phyloP scores from a whole-genome alignment of 768 basidiomycete species.

The Auriscalpium microsporum region DNA sequence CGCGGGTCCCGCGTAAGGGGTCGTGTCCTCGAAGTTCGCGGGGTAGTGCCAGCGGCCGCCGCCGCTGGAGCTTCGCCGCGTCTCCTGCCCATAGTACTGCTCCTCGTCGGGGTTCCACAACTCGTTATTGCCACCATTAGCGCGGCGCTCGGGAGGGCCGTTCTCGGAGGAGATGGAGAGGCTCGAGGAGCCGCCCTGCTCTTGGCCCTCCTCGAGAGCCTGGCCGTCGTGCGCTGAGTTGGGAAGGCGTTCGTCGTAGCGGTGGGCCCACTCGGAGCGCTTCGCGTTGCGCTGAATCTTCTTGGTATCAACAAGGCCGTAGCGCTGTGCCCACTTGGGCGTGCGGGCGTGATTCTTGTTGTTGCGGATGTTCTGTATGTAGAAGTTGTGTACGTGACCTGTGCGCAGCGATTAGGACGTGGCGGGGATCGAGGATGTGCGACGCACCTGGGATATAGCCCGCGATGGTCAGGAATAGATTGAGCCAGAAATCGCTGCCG shows the following conservation, averaged over 20 bases:
- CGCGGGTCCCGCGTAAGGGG: slow-evolving; percentile 21
- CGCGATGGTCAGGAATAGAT: slow-evolving; percentile 77
- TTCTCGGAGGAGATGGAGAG: slow-evolving; percentile 22
- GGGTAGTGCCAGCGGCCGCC: slow-evolving; percentile 75
- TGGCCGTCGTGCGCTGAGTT: slow-evolving; percentile 63
- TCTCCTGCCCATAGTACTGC: slow-evolving; percentile 46
- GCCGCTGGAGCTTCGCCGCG: slow-evolving; percentile 26
- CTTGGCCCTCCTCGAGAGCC: slow-evolving; percentile 75
- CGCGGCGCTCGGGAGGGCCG: slow-evolving; percentile 17
- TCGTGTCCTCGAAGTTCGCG: slow-evolving; percentile 65
- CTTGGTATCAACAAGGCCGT: slow-evolving; percentile 79
- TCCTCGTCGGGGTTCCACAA: slow-evolving; percentile 76
- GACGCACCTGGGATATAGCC: slow-evolving; percentile 80
- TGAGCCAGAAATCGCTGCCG: slow-evolving; percentile 86
- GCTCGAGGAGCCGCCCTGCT: slow-evolving; percentile 20
- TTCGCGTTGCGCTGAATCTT: slow-evolving; percentile 70
- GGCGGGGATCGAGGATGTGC: slow-evolving; percentile 5
- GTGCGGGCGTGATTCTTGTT: slow-evolving; percentile 89
- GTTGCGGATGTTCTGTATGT: slow-evolving; percentile 94
- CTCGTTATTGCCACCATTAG: slow-evolving; percentile 36
- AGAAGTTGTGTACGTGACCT: slow-evolving; percentile 91
- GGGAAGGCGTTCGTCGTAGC: slow-evolving; percentile 76
- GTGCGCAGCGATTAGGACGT: slow-evolving; percentile 9
- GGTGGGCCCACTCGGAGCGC: slow-evolving; percentile 80
- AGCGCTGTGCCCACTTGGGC: slow-evolving; percentile 91